phyloP scores from a whole-genome alignment of 208 protist genomes.

The Leptomonas seymouri region DNA sequence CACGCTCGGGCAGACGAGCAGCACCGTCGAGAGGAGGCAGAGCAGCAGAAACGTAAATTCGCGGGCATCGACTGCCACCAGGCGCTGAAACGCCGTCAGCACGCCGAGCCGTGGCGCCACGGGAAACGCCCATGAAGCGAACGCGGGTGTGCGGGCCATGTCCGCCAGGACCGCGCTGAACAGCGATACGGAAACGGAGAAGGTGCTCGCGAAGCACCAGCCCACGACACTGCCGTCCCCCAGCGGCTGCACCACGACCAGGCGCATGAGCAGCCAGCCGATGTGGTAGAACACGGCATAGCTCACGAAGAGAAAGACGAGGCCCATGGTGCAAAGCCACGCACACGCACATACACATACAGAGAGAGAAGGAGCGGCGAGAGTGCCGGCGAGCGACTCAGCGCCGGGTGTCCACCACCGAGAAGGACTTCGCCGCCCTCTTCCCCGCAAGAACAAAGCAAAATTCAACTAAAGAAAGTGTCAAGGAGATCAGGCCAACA shows the following conservation, averaged over 20 bases:
- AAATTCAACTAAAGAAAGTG: too few species aligned
- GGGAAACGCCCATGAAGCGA: background rate
- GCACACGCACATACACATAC: background rate
- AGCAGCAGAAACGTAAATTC: constrained; percentile 26
- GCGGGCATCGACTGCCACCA: constrained; percentile 12
- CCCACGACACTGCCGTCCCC: constrained; percentile 19
- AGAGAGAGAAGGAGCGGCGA: too few species aligned
- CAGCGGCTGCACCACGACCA: constrained; percentile 30
- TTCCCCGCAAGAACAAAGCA: too few species aligned
- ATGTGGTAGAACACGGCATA: constrained; percentile 34
- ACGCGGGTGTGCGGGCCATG: constrained; percentile 22
- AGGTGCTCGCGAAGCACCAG: constrained; percentile 34
- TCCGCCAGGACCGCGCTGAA: constrained; percentile 32
- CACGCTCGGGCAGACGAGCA: constrained; percentile 18
- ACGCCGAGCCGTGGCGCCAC: background rate
- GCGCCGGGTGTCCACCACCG: too few species aligned
- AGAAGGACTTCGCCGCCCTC: too few species aligned
- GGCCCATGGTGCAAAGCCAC: constrained; percentile 2
- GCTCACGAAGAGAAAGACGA: constrained; percentile 19
- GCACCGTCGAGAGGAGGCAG: constrained; percentile 19
- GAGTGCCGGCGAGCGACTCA: too few species aligned
- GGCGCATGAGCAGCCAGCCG: constrained; percentile 33
- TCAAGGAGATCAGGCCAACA: too few species aligned
- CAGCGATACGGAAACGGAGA: constrained; percentile 30
- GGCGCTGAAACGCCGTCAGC: background rate